phyloP scores from a whole-genome alignment of 2,329 filamentous ascomycete species.

The Aspergillus intermedius region DNA sequence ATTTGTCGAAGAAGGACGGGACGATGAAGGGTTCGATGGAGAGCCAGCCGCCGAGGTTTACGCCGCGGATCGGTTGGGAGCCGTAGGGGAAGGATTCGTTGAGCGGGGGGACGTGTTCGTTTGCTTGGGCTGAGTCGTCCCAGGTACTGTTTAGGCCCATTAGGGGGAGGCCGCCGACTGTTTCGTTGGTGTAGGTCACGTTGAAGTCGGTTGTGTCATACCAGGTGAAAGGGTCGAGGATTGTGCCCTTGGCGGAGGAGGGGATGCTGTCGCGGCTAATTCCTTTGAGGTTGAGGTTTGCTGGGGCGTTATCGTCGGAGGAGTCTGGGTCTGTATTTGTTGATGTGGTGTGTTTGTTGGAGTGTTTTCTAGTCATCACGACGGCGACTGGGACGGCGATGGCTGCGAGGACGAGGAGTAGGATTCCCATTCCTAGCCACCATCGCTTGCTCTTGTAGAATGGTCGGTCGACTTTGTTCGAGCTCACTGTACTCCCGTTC shows the following conservation, averaged over 20 bases:
- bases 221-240: conserved; percentile 87
- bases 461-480: conserved; percentile 22
- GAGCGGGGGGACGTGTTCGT: conserved; percentile 71
- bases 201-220: conserved; percentile 88
- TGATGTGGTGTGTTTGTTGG: conserved; percentile 8
- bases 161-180: conserved; percentile 77
- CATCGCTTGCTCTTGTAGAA: conserved; percentile 38
- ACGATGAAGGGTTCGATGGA: conserved; percentile 92
- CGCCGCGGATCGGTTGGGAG: conserved; percentile 72
- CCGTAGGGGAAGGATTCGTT: conserved; percentile 73
- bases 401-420: conserved; percentile 50
- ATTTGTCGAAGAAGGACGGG: conserved; percentile 76
- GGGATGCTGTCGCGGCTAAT: conserved; percentile 56
- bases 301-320: conserved; percentile 18
- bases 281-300: conserved; percentile 46
- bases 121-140: conserved; percentile 75
- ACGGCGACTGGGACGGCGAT: conserved; percentile 64
- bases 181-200: conserved; percentile 79
- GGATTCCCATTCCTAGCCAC: conserved; percentile 49
- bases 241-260: conserved; percentile 61
- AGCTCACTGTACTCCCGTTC: conserved; percentile 15
- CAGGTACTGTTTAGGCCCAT: conserved; percentile 83
- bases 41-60: conserved; percentile 92
- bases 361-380: conserved; percentile 58
- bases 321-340: conserved; percentile 18